Evolutionary conservation across 2,329 filamentous ascomycete species (phyloP).

Genomic region (Penicillium fuscoglaucum): DNA sequence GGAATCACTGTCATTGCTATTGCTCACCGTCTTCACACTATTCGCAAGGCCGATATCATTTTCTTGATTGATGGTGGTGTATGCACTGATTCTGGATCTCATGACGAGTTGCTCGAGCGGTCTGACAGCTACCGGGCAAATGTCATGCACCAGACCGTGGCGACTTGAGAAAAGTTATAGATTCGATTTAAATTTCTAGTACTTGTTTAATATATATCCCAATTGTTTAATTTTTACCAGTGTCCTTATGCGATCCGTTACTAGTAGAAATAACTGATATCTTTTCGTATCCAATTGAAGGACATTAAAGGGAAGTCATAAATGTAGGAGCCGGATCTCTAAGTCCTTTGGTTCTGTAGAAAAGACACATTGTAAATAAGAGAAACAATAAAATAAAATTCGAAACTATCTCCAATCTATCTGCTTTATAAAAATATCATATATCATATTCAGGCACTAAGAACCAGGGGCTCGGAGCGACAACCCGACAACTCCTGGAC

Average conservation of each 20-base stretch:
- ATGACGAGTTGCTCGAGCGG: conserved; percentile 58
- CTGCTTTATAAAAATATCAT: conserved; percentile 1
- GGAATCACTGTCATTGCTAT: conserved; percentile 44
- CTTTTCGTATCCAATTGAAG: neutral
- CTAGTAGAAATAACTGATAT: neutral
- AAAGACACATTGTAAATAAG: too few relatives aligned
- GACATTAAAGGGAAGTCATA: neutral
- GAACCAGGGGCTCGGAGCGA: conserved; percentile 4
- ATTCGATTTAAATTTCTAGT: conserved; percentile 1
- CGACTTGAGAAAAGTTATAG: conserved; percentile 15
- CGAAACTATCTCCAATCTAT: neutral
- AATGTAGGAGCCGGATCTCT: neutral
- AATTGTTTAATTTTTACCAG: neutral
- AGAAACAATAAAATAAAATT: neutral
- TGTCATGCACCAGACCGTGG: conserved; percentile 41
- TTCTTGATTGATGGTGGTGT: conserved; percentile 71
- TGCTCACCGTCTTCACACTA: conserved; percentile 45
- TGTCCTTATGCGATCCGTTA: neutral
- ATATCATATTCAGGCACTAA: conserved; percentile 11
- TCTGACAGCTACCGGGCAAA: conserved; percentile 44
- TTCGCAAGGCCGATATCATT: conserved; percentile 73
- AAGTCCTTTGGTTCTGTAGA: neutral
- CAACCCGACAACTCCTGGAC: conserved; percentile 40
- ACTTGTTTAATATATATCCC: conserved; percentile 6
- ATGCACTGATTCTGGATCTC: conserved; percentile 63